Base-by-base conservation (phyloP, 495 filamentous ascomycete species). In the Penicillium paxilli region DNA sequence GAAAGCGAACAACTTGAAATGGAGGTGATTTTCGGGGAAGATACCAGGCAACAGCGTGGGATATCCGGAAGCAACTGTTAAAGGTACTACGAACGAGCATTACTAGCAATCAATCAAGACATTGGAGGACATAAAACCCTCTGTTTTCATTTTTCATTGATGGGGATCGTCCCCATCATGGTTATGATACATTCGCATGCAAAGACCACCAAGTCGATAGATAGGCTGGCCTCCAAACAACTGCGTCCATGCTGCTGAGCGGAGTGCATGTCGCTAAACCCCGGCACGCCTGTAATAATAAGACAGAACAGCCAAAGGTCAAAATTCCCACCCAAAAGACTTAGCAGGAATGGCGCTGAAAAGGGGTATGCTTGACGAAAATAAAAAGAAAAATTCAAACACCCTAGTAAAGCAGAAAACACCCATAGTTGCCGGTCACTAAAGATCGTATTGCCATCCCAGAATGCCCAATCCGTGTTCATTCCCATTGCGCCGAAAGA, bases 401-500 rank as follows among this genome's bases (percentile, higher is more conserved):
- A 32, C 17, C 38, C 16, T 23, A 32, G 19, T 42, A 53, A 51
- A 44, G 12, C 11, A 21, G 16, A 52, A 24, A 54, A 66, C 48
- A 64, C 61, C 58, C 46, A 38, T 48, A 47, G 49, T 60, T 55
- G 58, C 59, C 30, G 12, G 37, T 60, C 52, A 47, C 53, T 51
- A 40, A 44, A 48, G 58, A 47, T 48, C 52, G 44, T 35, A 58
- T 65, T 62, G 62, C 57, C 64, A 32, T 57, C 58, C 64, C 61
- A 57, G 46, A 47, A 62, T 67, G 62, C 64, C 61, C 57, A 49
- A 35, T 49, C 55, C 55, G 51, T 47, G 49, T 21, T 54, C 55
- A 58, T 59, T 62, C 56, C 64, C 56, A 60, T 57, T 67, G 62
- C 64, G 64, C 64, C 64, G 57, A 68, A n/a, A 64, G 52, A 65